Base-by-base conservation (phyloP, 441 rosid species). In the Monsonia emarginata region DNA sequence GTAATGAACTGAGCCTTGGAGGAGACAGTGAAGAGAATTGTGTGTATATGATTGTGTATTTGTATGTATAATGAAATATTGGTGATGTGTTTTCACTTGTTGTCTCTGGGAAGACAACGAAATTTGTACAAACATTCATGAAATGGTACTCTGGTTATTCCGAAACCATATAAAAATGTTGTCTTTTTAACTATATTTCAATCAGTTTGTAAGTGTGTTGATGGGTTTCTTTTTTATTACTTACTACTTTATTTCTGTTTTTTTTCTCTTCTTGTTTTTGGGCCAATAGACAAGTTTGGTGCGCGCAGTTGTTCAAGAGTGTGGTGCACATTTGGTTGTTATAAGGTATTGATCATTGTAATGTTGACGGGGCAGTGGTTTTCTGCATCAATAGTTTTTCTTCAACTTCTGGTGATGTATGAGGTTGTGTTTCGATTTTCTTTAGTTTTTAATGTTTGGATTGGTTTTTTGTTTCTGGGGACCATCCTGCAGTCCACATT, bases 261-360 rank as follows among this genome's bases (percentile, higher is more conserved):
- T 22, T 61, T 14, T 70, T 61, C 36, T 54, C 32, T 18, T 61
- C 38, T n/a, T 11, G 5, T 56, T 59, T 24, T 73, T 64, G 59
- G 13, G 14, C 73, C 67, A 72, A 67, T 67, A 93, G 96, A 94
- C 97, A 69, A 91, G 95, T 78, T 81, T 94, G 85, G 99, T 91
- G 4, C 91, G 92, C 60, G 96, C 95, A 34, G 85, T 94, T 77
- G 96, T 91, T 26, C 84, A 60, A 16, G 97, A 94, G 79, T 87
- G 87, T 50, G 78, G 77, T 68, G 97, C 95, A 4, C 88, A 85
- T 76, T 81, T 94, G 68, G 85, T 77, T 70, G 82, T 86, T 57
- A 77, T 91, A 68, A 90, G 98, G 98, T 94, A 74, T 69, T 80
- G 14, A 32, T 61, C 27, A 7, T 18, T 25, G 27, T 11, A 19